Percentiles rank a stretch among this genome's conserved stretches.
phyloP scores from a whole-genome alignment of 805 yeast species.

The Lipomyces sp. region DNA sequence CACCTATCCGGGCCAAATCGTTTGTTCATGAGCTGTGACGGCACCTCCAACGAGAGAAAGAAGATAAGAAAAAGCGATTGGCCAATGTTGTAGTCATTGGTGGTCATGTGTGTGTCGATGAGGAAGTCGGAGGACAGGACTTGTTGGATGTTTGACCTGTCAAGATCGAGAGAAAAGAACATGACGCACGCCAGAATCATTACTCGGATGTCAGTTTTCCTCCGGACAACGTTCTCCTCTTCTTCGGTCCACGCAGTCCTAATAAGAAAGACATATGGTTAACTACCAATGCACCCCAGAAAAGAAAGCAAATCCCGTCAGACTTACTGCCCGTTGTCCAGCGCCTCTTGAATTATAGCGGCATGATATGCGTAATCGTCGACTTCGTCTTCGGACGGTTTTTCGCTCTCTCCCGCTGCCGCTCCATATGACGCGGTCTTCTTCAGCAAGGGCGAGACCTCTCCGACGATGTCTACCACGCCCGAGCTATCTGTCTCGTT shows the following conservation, averaged over 20 bases:
- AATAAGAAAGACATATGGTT: no score
- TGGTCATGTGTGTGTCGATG: constrained; percentile 49
- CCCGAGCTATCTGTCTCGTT: background rate
- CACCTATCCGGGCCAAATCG: constrained; percentile 58
- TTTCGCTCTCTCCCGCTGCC: no score
- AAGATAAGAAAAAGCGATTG: constrained; percentile 53
- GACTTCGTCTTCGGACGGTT: background rate
- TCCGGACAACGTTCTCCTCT: constrained; percentile 48
- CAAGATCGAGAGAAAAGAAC: constrained; percentile 57
- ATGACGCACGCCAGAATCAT: constrained; percentile 53
- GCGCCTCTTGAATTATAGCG: constrained; percentile 14
- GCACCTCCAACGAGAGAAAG: constrained; percentile 42
- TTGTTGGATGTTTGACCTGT: constrained; percentile 53
- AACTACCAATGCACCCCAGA: no score
- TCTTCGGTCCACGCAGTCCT: constrained; percentile 46
- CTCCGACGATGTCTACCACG: constrained; percentile 8
- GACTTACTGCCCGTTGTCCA: constrained; percentile 21
- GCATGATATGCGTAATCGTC: constrained; percentile 21
- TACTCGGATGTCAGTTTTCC: constrained; percentile 55
- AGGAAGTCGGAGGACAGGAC: constrained; percentile 55
- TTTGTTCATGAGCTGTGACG: constrained; percentile 49
- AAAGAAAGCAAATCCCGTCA: no score
- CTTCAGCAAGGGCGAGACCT: no score
- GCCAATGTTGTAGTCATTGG: constrained; percentile 56
- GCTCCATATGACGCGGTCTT: no score